These are phyloP conservation scores for Shiraia bambusicola DNA, from an alignment of 2,329 filamentous ascomycete species.

Conservation along the genomic window DNA sequence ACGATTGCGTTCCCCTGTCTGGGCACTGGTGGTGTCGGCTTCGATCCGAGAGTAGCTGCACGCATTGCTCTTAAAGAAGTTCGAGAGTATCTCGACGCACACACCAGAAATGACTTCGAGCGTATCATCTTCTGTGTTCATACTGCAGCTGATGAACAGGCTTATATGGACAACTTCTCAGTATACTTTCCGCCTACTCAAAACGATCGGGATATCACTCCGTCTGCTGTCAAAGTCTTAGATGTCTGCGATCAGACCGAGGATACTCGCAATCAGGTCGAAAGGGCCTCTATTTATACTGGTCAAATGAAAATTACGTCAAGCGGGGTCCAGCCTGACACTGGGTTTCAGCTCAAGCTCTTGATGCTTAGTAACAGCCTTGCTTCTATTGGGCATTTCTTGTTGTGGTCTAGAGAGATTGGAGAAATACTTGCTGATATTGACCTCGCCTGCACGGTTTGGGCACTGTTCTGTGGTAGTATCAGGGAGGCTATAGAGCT, in stretches of 20 bases:
- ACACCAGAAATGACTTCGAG: constrained; percentile 23
- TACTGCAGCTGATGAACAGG: constrained; percentile 25
- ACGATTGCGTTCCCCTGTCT: constrained; percentile 40
- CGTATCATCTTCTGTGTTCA: constrained; percentile 37
- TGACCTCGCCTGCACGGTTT: constrained; percentile 26
- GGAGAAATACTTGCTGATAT: constrained; percentile 16
- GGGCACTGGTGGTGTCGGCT: constrained; percentile 33
- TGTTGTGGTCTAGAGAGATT: constrained; percentile 12
- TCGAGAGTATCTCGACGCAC: constrained; percentile 34
- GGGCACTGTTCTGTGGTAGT: constrained; percentile 23
- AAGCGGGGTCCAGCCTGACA: no score
- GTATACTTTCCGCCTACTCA: constrained; percentile 39
- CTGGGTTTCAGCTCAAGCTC: no score
- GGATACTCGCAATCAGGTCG: constrained; percentile 20
- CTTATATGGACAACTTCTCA: constrained; percentile 34
- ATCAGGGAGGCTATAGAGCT: constrained; percentile 25
- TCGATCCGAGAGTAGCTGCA: constrained; percentile 34
- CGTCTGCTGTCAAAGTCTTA: constrained; percentile 16
- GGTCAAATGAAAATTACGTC: no score
- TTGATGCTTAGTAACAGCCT: no score
- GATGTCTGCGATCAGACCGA: constrained; percentile 23
- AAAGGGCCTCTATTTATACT: constrained; percentile 15
- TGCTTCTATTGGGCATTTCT: constrained; percentile 16
- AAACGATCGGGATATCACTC: constrained; percentile 26
- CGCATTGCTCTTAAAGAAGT: constrained; percentile 37